Conservation (phyloP, 2,329 filamentous ascomycete species). For the Colletotrichum neosansevieriae region DNA sequence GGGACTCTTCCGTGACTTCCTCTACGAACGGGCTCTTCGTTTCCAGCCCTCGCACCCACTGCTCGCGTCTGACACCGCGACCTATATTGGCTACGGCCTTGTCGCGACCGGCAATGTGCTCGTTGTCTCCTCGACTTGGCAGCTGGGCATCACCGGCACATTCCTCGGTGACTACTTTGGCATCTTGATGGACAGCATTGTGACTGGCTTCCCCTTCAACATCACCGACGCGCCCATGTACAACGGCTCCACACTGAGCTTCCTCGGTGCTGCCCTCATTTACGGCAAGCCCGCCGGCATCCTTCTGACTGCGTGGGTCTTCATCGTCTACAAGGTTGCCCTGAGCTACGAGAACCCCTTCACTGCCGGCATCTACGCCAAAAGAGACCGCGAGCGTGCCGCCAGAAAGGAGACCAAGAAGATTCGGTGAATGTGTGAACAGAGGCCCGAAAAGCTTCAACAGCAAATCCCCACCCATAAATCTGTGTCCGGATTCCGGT, state of each 20-base stretch:
- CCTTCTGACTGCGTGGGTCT: slow-evolving; percentile 79
- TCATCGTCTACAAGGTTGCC: slow-evolving; percentile 83
- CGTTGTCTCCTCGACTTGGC: slow-evolving; percentile 90
- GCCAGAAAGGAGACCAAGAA: slow-evolving; percentile 63
- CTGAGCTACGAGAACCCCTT: slow-evolving; percentile 94
- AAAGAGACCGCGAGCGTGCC: slow-evolving; percentile 75
- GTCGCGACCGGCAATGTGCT: slow-evolving; percentile 83
- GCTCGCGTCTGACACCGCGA: slow-evolving; percentile 70
- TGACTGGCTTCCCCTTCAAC: slow-evolving; percentile 96
- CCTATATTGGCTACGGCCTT: slow-evolving; percentile 76
- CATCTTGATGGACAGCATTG: slow-evolving; percentile 94
- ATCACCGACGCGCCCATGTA: slow-evolving; percentile 95
- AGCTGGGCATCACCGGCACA: slow-evolving; percentile 92
- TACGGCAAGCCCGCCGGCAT: slow-evolving; percentile 90
- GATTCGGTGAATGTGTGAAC: slow-evolving; percentile 54
- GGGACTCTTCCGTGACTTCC: slow-evolving; percentile 86
- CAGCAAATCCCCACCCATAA: slow-evolving; percentile 29
- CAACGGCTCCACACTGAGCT: slow-evolving; percentile 91
- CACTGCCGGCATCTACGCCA: slow-evolving; percentile 91
- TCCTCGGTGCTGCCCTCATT: slow-evolving; percentile 86
- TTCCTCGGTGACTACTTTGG: slow-evolving; percentile 99
- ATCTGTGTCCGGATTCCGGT: slow-evolving; percentile 22
- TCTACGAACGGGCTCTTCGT: slow-evolving; percentile 87
- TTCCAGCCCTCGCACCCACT: slow-evolving; percentile 80
- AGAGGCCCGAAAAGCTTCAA: slow-evolving; percentile 39